Evolutionary conservation across 192 early-diverging fungal genomes (phyloP), one percentile per base, ranked within the genome.

Genomic region (Haplosporangium gracile): DNA sequence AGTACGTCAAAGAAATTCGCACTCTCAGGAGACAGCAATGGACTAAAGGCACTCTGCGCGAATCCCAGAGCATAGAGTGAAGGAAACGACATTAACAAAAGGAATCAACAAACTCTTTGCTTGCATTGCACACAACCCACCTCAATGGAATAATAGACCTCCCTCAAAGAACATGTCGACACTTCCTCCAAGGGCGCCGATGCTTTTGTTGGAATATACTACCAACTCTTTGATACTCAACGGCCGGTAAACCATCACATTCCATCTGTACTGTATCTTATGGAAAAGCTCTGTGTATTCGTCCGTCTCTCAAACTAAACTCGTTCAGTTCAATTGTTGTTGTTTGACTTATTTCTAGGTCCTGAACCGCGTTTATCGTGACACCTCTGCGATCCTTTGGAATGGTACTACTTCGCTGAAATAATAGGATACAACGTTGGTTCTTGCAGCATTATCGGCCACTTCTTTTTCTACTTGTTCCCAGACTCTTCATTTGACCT

Each of bases 381-480:
- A 90, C 32, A 83, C 47, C 45, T 92, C 91, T 32, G 88, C 90
- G 4, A 90, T 92, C n/a, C 74, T 90, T 26, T 92, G 91, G 91
- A 92, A 92, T 87, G 91, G 91, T 91, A 89, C 68, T 49, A 22
- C 15, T 29, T 32, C 3, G 20, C 38, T 20, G 8, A 20, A 74
- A 18, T 45, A 71, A 9, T 24, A 34, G 68, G 45, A 71, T 13
- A 24, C 16, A n/a, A 43, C 7, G 55, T 38, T 24, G 24, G 34
- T 26, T 40, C 34, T 24, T 5, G 36, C n/a, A 29, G 26, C 2
- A 68, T 9, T 29, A 1, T 26, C 32, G n/a, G 9, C 65, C 26
- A 26, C 10, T 43, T 42, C 13, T 9, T 34, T 26, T 42, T 26
- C 49, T 34, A 10, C 36, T 18, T 36, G 18, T 57, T 18, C 1